Conservation (phyloP, 371 early-diverging fungal species). For the Lichtheimia ramosa region DNA sequence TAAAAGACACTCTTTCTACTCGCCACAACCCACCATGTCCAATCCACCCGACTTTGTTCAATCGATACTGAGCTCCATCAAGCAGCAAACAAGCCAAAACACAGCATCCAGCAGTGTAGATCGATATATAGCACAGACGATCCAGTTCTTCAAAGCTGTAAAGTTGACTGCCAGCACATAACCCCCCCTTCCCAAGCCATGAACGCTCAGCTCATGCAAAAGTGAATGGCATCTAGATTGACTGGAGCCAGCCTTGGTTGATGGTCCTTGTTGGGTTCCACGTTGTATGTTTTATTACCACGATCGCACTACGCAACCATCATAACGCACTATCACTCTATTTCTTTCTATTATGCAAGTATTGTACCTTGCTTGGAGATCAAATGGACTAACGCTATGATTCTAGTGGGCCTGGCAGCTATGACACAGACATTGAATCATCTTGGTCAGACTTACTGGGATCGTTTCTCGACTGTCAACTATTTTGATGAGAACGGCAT, state of each 20-base stretch:
- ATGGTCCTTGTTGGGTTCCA: slow-evolving; percentile 36
- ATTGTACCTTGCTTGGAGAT: neutral
- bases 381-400: neutral
- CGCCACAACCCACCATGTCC: neutral
- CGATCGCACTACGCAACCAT: slow-evolving; percentile 23
- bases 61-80: neutral
- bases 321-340: slow-evolving; percentile 27
- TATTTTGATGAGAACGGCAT: slow-evolving; percentile 51
- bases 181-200: too few relatives aligned
- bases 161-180: slow-evolving; percentile 3
- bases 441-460: slow-evolving; percentile 34
- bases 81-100: neutral
- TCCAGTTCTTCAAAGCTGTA: slow-evolving; percentile 27
- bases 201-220: neutral
- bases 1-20: too few relatives aligned
- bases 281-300: slow-evolving; percentile 22
- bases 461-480: slow-evolving; percentile 30
- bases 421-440: slow-evolving; percentile 40
- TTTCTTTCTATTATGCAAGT: slow-evolving; percentile 36
- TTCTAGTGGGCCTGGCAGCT: slow-evolving; percentile 39
- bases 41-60: neutral
- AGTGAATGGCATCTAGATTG: slow-evolving; percentile 24
- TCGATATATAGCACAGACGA: slow-evolving; percentile 17
- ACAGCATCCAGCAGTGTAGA: neutral
- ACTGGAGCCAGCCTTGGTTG: slow-evolving; percentile 54